Conservation (phyloP, 305 asterid species). For the Fraxinus sp. region DNA sequence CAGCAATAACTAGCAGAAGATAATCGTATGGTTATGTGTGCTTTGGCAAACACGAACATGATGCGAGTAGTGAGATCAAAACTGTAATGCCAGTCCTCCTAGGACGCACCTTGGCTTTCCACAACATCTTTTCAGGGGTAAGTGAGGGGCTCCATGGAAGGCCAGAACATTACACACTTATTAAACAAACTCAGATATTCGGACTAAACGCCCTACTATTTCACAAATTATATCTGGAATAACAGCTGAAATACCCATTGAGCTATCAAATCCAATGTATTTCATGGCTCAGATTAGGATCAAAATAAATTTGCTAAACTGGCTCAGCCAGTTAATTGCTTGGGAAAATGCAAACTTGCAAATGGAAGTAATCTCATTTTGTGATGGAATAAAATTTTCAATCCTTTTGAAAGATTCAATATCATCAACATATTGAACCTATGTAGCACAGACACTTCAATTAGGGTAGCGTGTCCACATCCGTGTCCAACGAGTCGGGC, state of each 20-base stretch:
- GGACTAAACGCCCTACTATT: neutral
- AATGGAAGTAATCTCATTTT: neutral
- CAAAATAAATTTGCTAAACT: neutral
- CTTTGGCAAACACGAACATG: conserved; percentile 3
- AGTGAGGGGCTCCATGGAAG: conserved; percentile 9
- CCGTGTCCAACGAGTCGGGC: too few species aligned
- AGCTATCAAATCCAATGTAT: neutral
- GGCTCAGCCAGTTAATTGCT: neutral
- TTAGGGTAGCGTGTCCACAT: too few species aligned
- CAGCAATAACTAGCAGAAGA: neutral
- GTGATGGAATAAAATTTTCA: neutral
- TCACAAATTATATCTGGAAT: neutral
- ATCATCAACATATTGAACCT: too few species aligned
- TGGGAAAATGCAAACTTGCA: neutral
- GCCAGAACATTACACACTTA: neutral
- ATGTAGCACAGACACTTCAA: too few species aligned
- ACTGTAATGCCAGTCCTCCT: neutral
- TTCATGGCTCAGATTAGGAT: neutral
- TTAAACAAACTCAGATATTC: neutral
- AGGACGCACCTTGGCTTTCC: neutral
- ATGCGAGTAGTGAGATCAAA: neutral
- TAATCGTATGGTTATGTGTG: neutral
- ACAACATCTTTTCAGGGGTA: conserved; percentile 1
- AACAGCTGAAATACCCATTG: neutral
- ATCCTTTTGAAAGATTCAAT: neutral